phyloP scores from a whole-genome alignment of 83 land plant genomes.

The Thuja plicata region DNA sequence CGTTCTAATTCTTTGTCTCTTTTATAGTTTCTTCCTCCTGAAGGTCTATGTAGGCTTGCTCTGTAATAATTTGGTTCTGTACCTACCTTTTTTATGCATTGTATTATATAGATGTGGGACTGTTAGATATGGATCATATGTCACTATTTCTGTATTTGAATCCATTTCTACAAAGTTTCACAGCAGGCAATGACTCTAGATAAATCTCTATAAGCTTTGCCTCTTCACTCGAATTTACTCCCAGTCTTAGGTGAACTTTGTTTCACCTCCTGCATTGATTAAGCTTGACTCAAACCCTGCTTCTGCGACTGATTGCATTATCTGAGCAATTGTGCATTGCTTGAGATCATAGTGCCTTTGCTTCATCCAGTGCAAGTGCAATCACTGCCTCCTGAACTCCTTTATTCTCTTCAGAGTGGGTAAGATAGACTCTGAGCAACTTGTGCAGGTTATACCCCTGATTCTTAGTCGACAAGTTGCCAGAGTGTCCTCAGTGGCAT shows the following conservation, averaged over 20 bases:
- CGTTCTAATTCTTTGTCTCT: constrained; percentile 43
- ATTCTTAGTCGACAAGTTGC: constrained; percentile 74
- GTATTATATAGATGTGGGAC: constrained; percentile 86
- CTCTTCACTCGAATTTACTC: constrained; percentile 45
- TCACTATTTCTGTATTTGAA: constrained; percentile 28
- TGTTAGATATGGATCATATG: constrained; percentile 86
- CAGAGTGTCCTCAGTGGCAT: constrained; percentile 38
- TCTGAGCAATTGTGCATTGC: constrained; percentile 33
- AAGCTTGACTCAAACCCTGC: constrained; percentile 85
- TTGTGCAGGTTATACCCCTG: constrained; percentile 94
- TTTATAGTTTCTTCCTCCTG: constrained; percentile 58
- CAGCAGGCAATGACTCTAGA: constrained; percentile 67
- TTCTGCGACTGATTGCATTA: constrained; percentile 59
- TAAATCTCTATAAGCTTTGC: constrained; percentile 38
- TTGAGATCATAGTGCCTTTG: constrained; percentile 80
- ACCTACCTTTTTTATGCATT: constrained; percentile 61
- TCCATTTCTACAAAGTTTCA: constrained; percentile 68
- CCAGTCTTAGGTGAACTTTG: constrained; percentile 63
- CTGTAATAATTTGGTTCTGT: constrained; percentile 38
- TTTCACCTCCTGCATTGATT: constrained; percentile 68
- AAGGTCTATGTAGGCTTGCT: constrained; percentile 54
- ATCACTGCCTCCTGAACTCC: constrained; percentile 88
- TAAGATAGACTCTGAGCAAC: constrained; percentile 84
- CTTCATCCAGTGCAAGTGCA: constrained; percentile 87
- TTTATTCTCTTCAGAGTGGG: constrained; percentile 48